A percentile compares a stretch with the other conserved stretches of the same genome.
These are phyloP conservation scores for Didymella segeticola DNA, from an alignment of 2,329 filamentous ascomycete species.

Conservation along the genomic window DNA sequence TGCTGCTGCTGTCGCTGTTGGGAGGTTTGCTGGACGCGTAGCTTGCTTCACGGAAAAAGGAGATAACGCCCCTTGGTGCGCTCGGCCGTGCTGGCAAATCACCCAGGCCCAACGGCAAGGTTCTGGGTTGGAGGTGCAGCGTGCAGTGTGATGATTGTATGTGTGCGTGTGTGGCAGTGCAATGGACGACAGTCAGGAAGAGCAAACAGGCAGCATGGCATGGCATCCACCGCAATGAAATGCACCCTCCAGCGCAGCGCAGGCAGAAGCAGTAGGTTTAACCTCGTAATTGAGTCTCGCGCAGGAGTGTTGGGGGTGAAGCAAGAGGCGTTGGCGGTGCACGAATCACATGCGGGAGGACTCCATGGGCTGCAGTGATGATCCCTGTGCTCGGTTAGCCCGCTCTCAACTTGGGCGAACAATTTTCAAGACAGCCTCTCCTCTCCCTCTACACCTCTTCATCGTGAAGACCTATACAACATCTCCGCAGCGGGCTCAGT, in stretches of 20 bases:
- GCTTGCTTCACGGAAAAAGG: constrained; percentile 1
- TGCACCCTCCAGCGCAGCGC: neutral
- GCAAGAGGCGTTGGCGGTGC: neutral
- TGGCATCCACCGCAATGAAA: neutral
- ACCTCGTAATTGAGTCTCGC: neutral
- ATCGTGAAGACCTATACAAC: constrained; percentile 42
- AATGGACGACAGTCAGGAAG: neutral
- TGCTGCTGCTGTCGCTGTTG: constrained; percentile 19
- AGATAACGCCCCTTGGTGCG: constrained; percentile 3
- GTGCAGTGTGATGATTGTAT: constrained; percentile 22
- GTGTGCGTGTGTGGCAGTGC: constrained; percentile 3
- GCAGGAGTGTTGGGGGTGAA: neutral
- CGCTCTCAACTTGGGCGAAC: constrained; percentile 33
- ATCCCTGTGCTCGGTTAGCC: constrained; percentile 25
- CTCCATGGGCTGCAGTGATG: constrained; percentile 9
- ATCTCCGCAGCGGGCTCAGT: constrained; percentile 43
- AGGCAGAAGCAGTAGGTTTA: neutral
- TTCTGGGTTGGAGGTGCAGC: constrained; percentile 23
- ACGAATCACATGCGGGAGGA: constrained; percentile 19
- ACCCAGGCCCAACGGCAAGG: constrained; percentile 23
- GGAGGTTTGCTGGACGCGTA: constrained; percentile 1
- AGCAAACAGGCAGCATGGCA: neutral
- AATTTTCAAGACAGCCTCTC: constrained; percentile 29
- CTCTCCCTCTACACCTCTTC: constrained; percentile 39
- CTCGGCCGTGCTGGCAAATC: constrained; percentile 15